Evolutionary conservation across 192 early-diverging fungal genomes (phyloP).

Genomic region (Backusella macrospora): DNA sequence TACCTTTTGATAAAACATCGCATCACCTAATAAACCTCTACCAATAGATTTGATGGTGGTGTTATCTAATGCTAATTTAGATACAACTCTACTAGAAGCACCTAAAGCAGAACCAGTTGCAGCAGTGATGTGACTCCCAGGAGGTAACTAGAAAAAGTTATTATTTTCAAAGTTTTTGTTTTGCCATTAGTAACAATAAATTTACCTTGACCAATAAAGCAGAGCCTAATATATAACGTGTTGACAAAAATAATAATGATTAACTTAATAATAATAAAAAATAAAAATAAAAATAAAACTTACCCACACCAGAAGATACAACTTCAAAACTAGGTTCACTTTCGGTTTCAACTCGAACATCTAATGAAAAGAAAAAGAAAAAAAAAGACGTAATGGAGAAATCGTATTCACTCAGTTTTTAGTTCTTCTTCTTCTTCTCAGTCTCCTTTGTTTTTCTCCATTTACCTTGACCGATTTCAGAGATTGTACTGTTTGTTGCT

Average conservation of each 20-base stretch:
- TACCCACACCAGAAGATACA: conserved; percentile 53
- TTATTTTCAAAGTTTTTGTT: not conserved
- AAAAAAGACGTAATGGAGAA: no score
- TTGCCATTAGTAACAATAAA: not conserved
- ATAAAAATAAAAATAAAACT: not conserved
- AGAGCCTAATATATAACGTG: conserved; percentile 29
- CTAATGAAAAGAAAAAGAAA: conserved; percentile 20
- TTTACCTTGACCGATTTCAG: conserved; percentile 25
- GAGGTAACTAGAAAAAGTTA: conserved; percentile 46
- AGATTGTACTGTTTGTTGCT: conserved; percentile 20
- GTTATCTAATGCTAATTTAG: conserved; percentile 37
- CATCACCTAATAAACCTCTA: conserved; percentile 37
- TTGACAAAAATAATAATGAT: no score
- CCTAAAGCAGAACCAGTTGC: conserved; percentile 55
- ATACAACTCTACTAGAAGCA: conserved; percentile 47
- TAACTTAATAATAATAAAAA: not conserved
- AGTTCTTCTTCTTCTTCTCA: no score
- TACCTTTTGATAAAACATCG: conserved; percentile 49
- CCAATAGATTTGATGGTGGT: conserved; percentile 34
- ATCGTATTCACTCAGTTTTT: no score
- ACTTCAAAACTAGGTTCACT: conserved; percentile 58
- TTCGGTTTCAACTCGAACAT: conserved; percentile 41
- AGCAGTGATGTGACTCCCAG: conserved; percentile 56
- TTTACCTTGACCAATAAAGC: conserved; percentile 39
- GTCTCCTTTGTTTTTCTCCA: no score